phyloP scores from a whole-genome alignment of 352 stramenopile genomes.

The Phytophthora melonis region DNA sequence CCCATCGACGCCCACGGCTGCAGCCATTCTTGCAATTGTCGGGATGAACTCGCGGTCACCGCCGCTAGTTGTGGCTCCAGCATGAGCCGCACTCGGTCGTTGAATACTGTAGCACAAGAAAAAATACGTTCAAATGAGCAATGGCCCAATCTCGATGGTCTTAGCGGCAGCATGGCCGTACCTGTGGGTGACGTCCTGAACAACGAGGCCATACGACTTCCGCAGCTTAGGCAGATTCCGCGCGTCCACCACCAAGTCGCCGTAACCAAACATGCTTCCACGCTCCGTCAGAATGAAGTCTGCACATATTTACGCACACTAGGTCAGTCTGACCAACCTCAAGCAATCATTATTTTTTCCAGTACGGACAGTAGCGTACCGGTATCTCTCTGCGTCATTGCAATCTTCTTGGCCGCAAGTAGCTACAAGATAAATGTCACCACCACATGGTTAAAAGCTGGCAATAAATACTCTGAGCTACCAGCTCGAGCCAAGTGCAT shows the following conservation, averaged over 20 bases:
- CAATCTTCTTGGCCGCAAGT: slow-evolving; percentile 78
- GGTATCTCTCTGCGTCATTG: slow-evolving; percentile 60
- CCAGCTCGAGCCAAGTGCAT: neutral
- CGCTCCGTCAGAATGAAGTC: slow-evolving; percentile 89
- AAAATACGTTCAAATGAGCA: neutral
- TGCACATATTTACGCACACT: slow-evolving; percentile 1
- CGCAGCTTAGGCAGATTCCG: slow-evolving; percentile 84
- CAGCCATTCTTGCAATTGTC: slow-evolving; percentile 86
- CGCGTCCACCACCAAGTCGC: slow-evolving; percentile 87
- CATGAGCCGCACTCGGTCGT: slow-evolving; percentile 56
- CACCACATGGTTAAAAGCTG: neutral
- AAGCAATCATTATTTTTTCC: neutral
- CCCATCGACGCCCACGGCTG: slow-evolving; percentile 86
- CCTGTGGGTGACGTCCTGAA: slow-evolving; percentile 91
- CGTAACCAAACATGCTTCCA: slow-evolving; percentile 90
- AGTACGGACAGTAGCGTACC: slow-evolving; percentile 26
- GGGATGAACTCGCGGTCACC: slow-evolving; percentile 86
- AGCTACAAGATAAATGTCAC: slow-evolving; percentile 48
- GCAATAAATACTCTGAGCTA: neutral
- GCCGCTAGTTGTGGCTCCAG: slow-evolving; percentile 58
- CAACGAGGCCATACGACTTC: slow-evolving; percentile 64
- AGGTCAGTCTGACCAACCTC: slow-evolving; percentile 2
- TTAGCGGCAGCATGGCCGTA: neutral
- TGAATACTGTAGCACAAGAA: slow-evolving; percentile 61
- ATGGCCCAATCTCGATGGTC: neutral